Conservation (phyloP, 345 rosid species). For the Reutealis trisperma region DNA sequence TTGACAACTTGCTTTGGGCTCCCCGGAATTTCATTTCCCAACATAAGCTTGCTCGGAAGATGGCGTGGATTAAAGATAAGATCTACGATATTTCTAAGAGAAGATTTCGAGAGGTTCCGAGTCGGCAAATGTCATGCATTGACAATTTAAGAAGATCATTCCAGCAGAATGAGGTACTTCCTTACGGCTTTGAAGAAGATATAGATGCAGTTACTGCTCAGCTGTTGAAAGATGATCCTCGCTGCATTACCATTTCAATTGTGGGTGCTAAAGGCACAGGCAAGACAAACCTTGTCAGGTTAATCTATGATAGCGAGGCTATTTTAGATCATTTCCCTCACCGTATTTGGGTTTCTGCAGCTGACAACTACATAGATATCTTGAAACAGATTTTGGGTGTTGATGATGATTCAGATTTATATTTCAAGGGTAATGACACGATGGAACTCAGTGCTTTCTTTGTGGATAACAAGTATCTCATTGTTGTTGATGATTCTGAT, state of each 20-base stretch:
- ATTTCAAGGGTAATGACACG: conserved; percentile 9
- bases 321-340: conserved; percentile 6
- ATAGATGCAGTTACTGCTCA: background rate
- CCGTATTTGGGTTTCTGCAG: conserved; percentile 13
- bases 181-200: conserved; percentile 1
- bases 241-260: conserved; percentile 19
- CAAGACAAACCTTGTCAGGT: conserved; percentile 19
- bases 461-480: background rate
- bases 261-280: conserved; percentile 21
- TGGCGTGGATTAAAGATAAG: background rate
- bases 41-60: background rate
- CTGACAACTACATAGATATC: background rate
- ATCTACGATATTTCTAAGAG: no score
- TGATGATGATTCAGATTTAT: background rate
- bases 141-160: no score
- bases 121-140: background rate
- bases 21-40: background rate
- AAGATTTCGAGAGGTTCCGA: conserved; percentile 3
- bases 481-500: background rate
- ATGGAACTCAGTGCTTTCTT: background rate
- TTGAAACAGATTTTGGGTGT: conserved; percentile 3
- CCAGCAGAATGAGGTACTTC: no score
- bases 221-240: background rate
- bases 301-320: conserved; percentile 3
- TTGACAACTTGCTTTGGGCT: background rate